A percentile compares a stretch with the other conserved stretches of the same genome.
These are phyloP conservation scores for Drechslera avenae DNA, from an alignment of 2,329 filamentous ascomycete genomes.

Conservation along the genomic window DNA sequence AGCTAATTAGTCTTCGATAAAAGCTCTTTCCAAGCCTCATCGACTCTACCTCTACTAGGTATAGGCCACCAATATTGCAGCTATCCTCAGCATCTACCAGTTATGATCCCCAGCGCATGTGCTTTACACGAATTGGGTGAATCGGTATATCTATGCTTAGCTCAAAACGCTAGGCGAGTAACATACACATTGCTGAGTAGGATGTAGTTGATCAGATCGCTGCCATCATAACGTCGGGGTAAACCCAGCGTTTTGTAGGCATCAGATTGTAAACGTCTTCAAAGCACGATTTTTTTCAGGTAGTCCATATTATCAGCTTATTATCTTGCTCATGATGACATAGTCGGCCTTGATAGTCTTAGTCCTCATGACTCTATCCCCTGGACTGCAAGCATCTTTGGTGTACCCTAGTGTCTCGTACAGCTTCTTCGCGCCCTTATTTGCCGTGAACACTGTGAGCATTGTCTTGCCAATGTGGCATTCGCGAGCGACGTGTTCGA, in stretches of 20 bases:
- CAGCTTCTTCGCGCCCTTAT: conserved; percentile 62
- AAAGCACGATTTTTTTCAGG: background rate
- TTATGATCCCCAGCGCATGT: too few species aligned
- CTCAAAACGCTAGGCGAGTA: too few species aligned
- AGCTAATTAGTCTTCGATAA: too few species aligned
- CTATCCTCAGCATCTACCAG: too few species aligned
- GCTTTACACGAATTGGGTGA: too few species aligned
- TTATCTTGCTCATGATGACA: conserved; percentile 34
- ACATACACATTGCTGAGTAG: too few species aligned
- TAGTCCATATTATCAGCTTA: background rate
- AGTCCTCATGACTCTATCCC: conserved; percentile 45
- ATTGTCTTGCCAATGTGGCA: conserved; percentile 69
- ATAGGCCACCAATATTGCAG: too few species aligned
- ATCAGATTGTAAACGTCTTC: background rate
- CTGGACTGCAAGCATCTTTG: conserved; percentile 60
- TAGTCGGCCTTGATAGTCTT: conserved; percentile 33
- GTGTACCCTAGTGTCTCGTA: conserved; percentile 65
- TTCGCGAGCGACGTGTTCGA: conserved; percentile 59
- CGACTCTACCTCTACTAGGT: too few species aligned
- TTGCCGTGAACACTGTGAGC: conserved; percentile 73
- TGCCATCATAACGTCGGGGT: too few species aligned
- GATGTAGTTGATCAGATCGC: too few species aligned
- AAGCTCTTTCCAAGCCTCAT: too few species aligned
- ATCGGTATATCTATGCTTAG: too few species aligned
- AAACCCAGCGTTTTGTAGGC: background rate